Conservation (phyloP, 2,329 filamentous ascomycete species). For the Penicillium sp. region DNA sequence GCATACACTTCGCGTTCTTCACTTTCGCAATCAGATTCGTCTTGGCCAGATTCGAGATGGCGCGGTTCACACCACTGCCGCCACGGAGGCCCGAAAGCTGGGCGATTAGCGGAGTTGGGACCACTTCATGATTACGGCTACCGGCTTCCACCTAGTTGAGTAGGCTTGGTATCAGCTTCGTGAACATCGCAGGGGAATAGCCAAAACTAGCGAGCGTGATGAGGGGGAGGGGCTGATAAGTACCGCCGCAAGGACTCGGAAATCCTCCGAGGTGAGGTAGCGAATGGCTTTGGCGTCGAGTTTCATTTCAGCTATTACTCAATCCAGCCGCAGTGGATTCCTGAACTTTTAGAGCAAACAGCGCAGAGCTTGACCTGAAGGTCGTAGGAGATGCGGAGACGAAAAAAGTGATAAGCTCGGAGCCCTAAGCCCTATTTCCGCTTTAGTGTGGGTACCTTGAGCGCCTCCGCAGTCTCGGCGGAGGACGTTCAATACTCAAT, state of each 20-base stretch:
- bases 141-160: slow-evolving; percentile 77
- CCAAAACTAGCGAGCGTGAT: slow-evolving; percentile 12
- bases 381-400: slow-evolving; percentile 19
- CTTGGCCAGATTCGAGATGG: slow-evolving; percentile 89
- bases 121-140: slow-evolving; percentile 94
- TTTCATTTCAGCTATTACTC: slow-evolving; percentile 64
- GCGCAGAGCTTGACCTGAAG: slow-evolving; percentile 2
- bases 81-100: slow-evolving; percentile 78
- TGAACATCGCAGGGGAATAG: background rate
- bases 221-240: slow-evolving; percentile 36
- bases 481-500: too few relatives aligned
- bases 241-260: slow-evolving; percentile 90
- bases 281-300: slow-evolving; percentile 91
- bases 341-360: background rate
- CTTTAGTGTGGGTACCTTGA: slow-evolving; percentile 19
- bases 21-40: slow-evolving; percentile 84
- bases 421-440: slow-evolving; percentile 44
- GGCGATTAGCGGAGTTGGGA: slow-evolving; percentile 84
- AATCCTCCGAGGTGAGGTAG: slow-evolving; percentile 89
- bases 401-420: slow-evolving; percentile 31
- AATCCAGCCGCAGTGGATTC: too few relatives aligned
- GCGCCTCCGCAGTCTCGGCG: too few relatives aligned
- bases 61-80: slow-evolving; percentile 73
- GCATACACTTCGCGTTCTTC: slow-evolving; percentile 80
- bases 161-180: background rate